These are phyloP conservation scores for Ophiocordyceps sinensis DNA, from an alignment of 2,329 filamentous ascomycete species.

Conservation along the genomic window DNA sequence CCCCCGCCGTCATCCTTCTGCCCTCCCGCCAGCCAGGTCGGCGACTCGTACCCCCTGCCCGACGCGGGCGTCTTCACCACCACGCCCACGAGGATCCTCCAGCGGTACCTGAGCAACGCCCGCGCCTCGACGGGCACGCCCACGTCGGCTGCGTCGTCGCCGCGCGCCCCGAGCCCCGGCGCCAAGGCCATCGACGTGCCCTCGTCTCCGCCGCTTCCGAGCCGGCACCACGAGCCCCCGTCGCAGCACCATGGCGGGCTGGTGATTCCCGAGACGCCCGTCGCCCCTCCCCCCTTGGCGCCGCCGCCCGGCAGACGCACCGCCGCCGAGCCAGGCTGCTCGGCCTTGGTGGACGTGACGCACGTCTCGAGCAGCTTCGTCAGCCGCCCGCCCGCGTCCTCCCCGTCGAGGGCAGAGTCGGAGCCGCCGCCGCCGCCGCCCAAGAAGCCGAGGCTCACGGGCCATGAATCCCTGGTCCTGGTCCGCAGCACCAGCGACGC, in stretches of 20 bases:
- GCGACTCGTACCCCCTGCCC: slow-evolving; percentile 36
- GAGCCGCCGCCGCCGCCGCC: slow-evolving; percentile 11
- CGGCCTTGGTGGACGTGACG: slow-evolving; percentile 11
- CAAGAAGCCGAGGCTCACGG: slow-evolving; percentile 10
- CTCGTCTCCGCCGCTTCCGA: slow-evolving; percentile 11
- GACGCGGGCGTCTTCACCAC: slow-evolving; percentile 11
- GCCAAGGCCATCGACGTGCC: slow-evolving; percentile 5
- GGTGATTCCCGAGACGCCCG: slow-evolving; percentile 13
- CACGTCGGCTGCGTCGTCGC: slow-evolving; percentile 7
- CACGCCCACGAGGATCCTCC: slow-evolving; percentile 36
- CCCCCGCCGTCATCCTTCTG: slow-evolving; percentile 19
- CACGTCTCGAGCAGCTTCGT: slow-evolving; percentile 18
- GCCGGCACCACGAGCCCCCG: slow-evolving; percentile 1
- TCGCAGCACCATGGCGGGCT: background rate
- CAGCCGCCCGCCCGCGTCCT: slow-evolving; percentile 5
- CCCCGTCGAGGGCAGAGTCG: slow-evolving; percentile 13
- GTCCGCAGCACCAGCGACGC: slow-evolving; percentile 17
- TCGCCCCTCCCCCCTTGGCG: background rate
- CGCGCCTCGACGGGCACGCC: slow-evolving; percentile 11
- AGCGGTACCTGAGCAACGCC: slow-evolving; percentile 27
- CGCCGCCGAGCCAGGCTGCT: background rate
- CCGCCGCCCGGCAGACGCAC: slow-evolving; percentile 1
- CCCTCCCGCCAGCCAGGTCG: slow-evolving; percentile 33
- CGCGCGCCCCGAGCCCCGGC: too few species aligned
- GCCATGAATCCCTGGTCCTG: slow-evolving; percentile 3